A percentile compares a stretch with the other conserved stretches of the same genome.
These are phyloP conservation scores for Paramarasmius palmivorus DNA, from an alignment of 1,284 basidiomycete genomes.

Conservation along the genomic window DNA sequence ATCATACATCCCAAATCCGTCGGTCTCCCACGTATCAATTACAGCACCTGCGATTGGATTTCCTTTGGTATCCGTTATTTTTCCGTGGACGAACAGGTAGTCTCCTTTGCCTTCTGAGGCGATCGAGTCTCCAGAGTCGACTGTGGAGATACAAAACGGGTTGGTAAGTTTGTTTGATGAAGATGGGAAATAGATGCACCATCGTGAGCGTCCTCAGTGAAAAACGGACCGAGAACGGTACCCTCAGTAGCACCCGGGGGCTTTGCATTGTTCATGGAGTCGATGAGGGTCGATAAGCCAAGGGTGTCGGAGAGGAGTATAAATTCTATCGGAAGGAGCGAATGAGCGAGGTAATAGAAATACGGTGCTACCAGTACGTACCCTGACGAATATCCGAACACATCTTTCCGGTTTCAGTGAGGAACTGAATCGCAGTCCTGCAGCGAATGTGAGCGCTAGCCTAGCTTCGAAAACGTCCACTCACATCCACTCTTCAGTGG, in stretches of 20 bases:
- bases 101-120: slow-evolving; percentile 83
- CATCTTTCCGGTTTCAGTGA: slow-evolving; percentile 73
- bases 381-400: slow-evolving; percentile 72
- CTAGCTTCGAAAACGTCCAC: slow-evolving; percentile 8
- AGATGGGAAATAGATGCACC: slow-evolving; percentile 40
- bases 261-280: slow-evolving; percentile 75
- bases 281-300: slow-evolving; percentile 79
- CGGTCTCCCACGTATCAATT: slow-evolving; percentile 90
- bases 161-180: no score
- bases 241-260: slow-evolving; percentile 68
- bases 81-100: slow-evolving; percentile 79
- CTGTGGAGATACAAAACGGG: slow-evolving; percentile 29
- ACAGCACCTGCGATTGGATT: slow-evolving; percentile 64
- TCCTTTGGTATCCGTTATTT: slow-evolving; percentile 64
- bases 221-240: slow-evolving; percentile 85
- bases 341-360: not conserved
- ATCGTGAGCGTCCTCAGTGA: slow-evolving; percentile 77
- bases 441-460: not conserved
- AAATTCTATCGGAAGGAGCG: slow-evolving; percentile 53
- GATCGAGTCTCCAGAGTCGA: slow-evolving; percentile 61
- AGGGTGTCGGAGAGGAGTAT: slow-evolving; percentile 81
- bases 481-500: slow-evolving; percentile 83
- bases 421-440: slow-evolving; percentile 69
- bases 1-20: slow-evolving; percentile 63
- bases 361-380: slow-evolving; percentile 13